These are phyloP conservation scores for Bruguiera parviflora DNA, from an alignment of 345 rosid genomes.

Conservation along the genomic window DNA sequence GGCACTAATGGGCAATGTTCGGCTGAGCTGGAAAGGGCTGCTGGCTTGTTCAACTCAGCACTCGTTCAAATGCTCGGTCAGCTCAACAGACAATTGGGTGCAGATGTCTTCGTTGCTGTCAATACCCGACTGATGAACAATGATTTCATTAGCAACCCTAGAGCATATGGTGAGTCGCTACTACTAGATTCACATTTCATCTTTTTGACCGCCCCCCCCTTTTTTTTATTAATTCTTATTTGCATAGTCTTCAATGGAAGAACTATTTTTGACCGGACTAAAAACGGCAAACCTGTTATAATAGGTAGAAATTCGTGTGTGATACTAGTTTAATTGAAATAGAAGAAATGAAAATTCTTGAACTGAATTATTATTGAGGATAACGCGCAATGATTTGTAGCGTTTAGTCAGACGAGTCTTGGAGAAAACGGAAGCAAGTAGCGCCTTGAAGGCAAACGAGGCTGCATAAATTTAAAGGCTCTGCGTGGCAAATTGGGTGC, in stretches of 20 bases:
- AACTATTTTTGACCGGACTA: neutral
- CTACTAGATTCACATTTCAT: neutral
- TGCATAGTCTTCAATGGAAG: neutral
- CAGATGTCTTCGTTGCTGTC: constrained; percentile 20
- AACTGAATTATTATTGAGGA: no score
- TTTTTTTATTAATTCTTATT: no score
- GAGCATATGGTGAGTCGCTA: constrained; percentile 11
- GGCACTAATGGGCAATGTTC: constrained; percentile 15
- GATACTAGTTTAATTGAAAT: no score
- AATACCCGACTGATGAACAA: constrained; percentile 2
- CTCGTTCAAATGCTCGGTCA: constrained; percentile 11
- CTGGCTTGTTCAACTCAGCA: constrained; percentile 21
- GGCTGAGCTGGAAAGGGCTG: constrained; percentile 18
- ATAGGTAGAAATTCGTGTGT: no score
- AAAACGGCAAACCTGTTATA: no score
- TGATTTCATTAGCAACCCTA: constrained; percentile 19
- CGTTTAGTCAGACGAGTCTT: no score
- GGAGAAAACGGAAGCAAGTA: no score
- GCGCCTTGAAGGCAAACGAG: neutral
- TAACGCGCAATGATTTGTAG: no score
- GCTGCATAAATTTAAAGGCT: neutral
- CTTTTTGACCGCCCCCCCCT: neutral
- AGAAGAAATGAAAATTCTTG: no score
- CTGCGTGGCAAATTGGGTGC: neutral
- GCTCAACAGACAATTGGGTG: constrained; percentile 17